Percentiles rank a stretch among this genome's conserved stretches.
These are phyloP conservation scores for Corniculantispora saksenae DNA, from an alignment of 2,329 filamentous ascomycete species.

Conservation along the genomic window DNA sequence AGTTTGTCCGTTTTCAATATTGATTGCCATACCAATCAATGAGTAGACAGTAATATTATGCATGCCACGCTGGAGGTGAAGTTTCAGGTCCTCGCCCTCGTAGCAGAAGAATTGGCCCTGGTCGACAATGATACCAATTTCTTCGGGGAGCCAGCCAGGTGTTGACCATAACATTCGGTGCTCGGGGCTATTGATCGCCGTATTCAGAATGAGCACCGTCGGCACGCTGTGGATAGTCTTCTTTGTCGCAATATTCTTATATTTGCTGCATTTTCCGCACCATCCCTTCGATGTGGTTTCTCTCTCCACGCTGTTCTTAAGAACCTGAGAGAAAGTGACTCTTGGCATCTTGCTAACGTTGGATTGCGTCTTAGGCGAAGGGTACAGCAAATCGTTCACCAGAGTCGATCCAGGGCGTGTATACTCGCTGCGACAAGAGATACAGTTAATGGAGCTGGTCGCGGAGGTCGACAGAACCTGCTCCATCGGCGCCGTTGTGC, in stretches of 20 bases:
- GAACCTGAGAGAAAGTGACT: conserved; percentile 79
- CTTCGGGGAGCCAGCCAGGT: conserved; percentile 87
- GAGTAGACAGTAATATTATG: conserved; percentile 89
- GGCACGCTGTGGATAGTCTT: conserved; percentile 84
- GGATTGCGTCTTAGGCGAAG: conserved; percentile 49
- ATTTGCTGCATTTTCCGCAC: conserved; percentile 88
- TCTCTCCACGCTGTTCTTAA: conserved; percentile 90
- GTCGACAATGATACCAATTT: conserved; percentile 89
- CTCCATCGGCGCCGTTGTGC: conserved; percentile 66
- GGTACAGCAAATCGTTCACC: conserved; percentile 85
- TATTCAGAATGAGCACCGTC: conserved; percentile 85
- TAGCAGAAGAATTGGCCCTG: conserved; percentile 93
- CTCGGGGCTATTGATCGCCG: conserved; percentile 70
- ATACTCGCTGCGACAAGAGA: conserved; percentile 84
- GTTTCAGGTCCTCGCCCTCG: conserved; percentile 83
- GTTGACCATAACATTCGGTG: conserved; percentile 83
- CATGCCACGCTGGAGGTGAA: conserved; percentile 75
- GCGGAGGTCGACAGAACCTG: conserved; percentile 71
- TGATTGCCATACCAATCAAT: conserved; percentile 83
- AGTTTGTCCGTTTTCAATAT: conserved; percentile 82
- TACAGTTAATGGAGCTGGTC: conserved; percentile 75
- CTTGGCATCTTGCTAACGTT: conserved; percentile 54
- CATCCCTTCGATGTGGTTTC: conserved; percentile 88
- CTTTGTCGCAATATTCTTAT: conserved; percentile 82
- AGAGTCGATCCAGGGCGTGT: conserved; percentile 76